phyloP scores from a whole-genome alignment of 306 rosid genomes.

The Vigna radiata region DNA sequence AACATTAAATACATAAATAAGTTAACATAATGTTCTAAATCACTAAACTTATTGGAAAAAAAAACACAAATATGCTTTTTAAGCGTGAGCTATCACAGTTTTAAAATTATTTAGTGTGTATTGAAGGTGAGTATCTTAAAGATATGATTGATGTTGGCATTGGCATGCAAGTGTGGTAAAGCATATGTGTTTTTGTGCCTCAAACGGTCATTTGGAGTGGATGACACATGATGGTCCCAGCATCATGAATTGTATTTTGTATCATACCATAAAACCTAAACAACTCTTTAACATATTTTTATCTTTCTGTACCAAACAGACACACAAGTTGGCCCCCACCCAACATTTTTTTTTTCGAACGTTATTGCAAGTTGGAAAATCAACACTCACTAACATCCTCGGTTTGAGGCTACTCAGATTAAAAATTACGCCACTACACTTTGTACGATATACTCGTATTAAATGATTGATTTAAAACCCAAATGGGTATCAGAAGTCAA shows the following conservation, averaged over 20 bases:
- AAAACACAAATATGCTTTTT: too few species aligned
- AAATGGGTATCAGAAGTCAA: not conserved
- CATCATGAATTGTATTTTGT: constrained; percentile 3
- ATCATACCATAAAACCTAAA: not conserved
- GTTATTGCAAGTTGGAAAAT: not conserved
- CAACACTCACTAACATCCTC: not conserved
- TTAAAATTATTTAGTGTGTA: not conserved
- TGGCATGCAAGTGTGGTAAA: not conserved
- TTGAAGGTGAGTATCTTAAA: not conserved
- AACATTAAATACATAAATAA: too few species aligned
- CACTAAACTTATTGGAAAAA: too few species aligned
- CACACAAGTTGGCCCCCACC: constrained; percentile 5
- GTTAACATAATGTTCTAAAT: too few species aligned
- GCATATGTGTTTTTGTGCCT: not conserved
- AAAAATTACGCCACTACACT: not conserved
- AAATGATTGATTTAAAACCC: not conserved
- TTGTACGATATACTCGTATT: not conserved
- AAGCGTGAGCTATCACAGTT: too few species aligned
- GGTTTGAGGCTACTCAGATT: not conserved
- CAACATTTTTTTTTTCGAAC: not conserved
- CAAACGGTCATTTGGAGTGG: constrained; percentile 14
- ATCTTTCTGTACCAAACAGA: not conserved
- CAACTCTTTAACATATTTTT: not conserved
- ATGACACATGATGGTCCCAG: constrained; percentile 17
- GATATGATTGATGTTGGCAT: not conserved